Evolutionary conservation across 345 rosid genomes (phyloP), one percentile per base, ranked within the genome.

Genomic region (Turritis glabra): DNA sequence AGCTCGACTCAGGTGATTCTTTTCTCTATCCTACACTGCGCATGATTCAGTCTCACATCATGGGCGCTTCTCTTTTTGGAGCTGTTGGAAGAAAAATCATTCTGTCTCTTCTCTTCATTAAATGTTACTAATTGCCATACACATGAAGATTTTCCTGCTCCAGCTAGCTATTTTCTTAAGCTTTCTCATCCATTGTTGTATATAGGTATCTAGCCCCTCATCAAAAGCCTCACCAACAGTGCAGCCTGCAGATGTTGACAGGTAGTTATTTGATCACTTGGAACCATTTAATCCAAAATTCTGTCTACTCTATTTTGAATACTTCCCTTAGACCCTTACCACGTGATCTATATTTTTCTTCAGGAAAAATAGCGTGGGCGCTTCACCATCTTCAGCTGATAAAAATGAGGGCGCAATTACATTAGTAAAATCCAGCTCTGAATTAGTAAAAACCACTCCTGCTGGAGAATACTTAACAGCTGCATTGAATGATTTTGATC

Each of bases 391-490:
- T 63, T 47, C 82, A 18, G 59, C 75, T 10, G 90, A 85, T 61
- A 77, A 71, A 51, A 71, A 27, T 29, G 76, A 71, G 3, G 77
- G 87, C 17, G 83, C 91, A 3, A 80, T 84, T 74, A 88, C 98
- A 74, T 74, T 93, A 83, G 85, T 88, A 71, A 90, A 88, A 85
- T 64, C 89, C 27, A 79, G 78, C 61, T 77, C 87, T 6, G 90
- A 89, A 52, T 79, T 80, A 78, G 83, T 84, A 56, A 95, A 90
- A 85, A 84, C 91, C 44, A 95, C 99, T 5, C 99, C 99, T 8
- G 97, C 98, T 0, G 97, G 98, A 81, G 99, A 95, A 66, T 95
- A 95, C 79, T 86, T 95, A 80, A 90, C 98, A 51, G 81, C 97
- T 66, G 94, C 99, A 37, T 81, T 95, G 66, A 89, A 89, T 81